Conservation (phyloP, 371 early-diverging fungal genomes). For the Choanephora cucurbitarum region DNA sequence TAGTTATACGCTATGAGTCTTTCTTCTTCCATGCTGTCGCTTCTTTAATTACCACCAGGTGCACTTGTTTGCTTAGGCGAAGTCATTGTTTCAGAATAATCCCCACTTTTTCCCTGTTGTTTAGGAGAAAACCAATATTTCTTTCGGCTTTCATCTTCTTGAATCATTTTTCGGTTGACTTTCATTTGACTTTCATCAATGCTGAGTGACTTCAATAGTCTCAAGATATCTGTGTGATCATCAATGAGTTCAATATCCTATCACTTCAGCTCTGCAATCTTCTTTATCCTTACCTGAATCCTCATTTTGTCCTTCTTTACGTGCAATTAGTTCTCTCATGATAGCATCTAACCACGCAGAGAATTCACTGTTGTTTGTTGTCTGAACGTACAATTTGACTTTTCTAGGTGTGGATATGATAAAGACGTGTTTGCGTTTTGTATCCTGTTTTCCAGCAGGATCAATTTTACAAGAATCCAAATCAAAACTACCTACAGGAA, state of each 20-base stretch:
- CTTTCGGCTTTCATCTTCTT: slow-evolving; percentile 10
- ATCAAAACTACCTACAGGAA: slow-evolving; percentile 52
- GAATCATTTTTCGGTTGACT: slow-evolving; percentile 28
- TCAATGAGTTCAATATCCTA: no score
- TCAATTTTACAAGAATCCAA: slow-evolving; percentile 48
- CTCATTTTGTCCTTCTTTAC: slow-evolving; percentile 32
- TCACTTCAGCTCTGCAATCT: no score
- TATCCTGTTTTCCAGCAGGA: slow-evolving; percentile 43
- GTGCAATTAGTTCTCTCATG: slow-evolving; percentile 50
- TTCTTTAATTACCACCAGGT: slow-evolving; percentile 11
- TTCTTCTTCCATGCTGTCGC: neutral
- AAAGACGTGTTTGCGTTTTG: slow-evolving; percentile 33
- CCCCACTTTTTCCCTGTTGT: neutral
- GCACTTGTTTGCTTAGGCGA: slow-evolving; percentile 13
- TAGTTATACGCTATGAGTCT: neutral
- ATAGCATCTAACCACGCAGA: slow-evolving; percentile 51
- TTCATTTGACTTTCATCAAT: slow-evolving; percentile 31
- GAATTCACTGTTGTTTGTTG: slow-evolving; percentile 42
- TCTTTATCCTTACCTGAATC: slow-evolving; percentile 19
- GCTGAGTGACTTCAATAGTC: slow-evolving; percentile 21
- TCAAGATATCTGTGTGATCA: slow-evolving; percentile 27
- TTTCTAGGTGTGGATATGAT: slow-evolving; percentile 34
- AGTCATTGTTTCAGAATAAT: slow-evolving; percentile 12
- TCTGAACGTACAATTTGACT: slow-evolving; percentile 45
- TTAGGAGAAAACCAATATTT: slow-evolving; percentile 21